Conservation (phyloP, 441 rosid genomes). For the Melastoma candidum region DNA sequence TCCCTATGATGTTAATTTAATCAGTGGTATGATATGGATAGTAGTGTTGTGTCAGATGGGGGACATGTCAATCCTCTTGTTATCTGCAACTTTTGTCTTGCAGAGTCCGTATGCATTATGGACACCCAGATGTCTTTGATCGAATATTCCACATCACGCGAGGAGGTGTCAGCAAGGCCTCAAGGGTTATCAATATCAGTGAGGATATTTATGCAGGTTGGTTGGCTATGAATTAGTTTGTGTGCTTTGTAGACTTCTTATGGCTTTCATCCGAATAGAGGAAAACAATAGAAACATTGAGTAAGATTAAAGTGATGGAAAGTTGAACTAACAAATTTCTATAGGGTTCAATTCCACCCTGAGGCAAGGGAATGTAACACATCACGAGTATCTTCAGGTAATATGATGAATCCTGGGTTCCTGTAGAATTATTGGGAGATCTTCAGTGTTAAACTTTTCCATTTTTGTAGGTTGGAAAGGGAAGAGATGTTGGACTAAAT, state of each 20-base stretch:
- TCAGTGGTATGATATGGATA: too few species aligned
- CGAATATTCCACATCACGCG: constrained; percentile 89
- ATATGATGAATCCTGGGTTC: constrained; percentile 8
- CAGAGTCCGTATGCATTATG: constrained; percentile 99
- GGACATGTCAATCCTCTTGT: too few species aligned
- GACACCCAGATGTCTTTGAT: constrained; percentile 98
- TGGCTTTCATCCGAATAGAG: too few species aligned
- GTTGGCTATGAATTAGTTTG: not conserved
- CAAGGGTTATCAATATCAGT: constrained; percentile 91
- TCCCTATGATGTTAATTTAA: too few species aligned
- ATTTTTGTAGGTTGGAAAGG: constrained; percentile 82
- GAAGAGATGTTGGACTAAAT: constrained; percentile 95
- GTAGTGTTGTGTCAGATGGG: too few species aligned
- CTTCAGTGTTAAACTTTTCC: not conserved
- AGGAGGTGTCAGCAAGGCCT: constrained; percentile 97
- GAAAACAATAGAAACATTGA: too few species aligned
- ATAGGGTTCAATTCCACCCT: constrained; percentile 95
- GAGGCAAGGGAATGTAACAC: constrained; percentile 94
- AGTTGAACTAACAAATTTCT: constrained; percentile 13
- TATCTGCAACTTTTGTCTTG: not conserved
- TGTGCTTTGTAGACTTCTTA: too few species aligned
- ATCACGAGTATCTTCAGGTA: constrained; percentile 97
- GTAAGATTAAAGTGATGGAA: too few species aligned
- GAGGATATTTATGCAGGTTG: constrained; percentile 96
- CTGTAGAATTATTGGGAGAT: not conserved